phyloP scores from a whole-genome alignment of 2,329 filamentous ascomycete genomes.

The Diaporthe eres region DNA sequence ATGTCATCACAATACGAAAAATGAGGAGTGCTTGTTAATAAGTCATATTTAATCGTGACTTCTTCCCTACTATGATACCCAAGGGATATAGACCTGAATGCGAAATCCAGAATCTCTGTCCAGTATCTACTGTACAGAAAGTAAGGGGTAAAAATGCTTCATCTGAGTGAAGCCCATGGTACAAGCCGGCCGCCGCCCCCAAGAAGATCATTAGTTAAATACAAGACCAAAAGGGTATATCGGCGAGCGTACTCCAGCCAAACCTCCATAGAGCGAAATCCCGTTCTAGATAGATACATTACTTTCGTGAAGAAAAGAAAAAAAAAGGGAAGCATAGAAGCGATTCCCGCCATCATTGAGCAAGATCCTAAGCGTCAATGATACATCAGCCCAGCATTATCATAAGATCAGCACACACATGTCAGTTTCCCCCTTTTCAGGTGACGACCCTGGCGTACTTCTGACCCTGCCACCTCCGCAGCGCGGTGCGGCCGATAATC shows the following conservation, averaged over 20 bases:
- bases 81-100: not conserved
- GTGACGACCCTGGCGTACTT: conserved; percentile 1
- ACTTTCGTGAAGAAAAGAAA: not conserved
- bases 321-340: not conserved
- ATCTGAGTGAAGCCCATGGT: not conserved
- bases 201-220: conserved; percentile 13
- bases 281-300: not conserved
- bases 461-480: conserved; percentile 25
- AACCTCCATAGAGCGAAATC: not conserved
- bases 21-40: too few species aligned
- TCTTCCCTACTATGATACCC: not conserved
- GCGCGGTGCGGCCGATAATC: conserved; percentile 6
- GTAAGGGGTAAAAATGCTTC: not conserved
- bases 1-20: not conserved
- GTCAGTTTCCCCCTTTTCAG: not conserved
- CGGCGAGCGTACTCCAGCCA: conserved; percentile 24
- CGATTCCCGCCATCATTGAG: not conserved
- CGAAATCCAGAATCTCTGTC: too few species aligned
- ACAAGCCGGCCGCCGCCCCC: not conserved
- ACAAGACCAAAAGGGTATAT: conserved; percentile 30
- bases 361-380: not conserved
- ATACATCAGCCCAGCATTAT: conserved; percentile 11
- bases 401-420: conserved; percentile 19
- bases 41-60: not conserved
- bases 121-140: conserved; percentile 10